These are phyloP conservation scores for Lodderomyces orthopsilosis DNA, from an alignment of 1,139 yeast genomes.

Conservation along the genomic window DNA sequence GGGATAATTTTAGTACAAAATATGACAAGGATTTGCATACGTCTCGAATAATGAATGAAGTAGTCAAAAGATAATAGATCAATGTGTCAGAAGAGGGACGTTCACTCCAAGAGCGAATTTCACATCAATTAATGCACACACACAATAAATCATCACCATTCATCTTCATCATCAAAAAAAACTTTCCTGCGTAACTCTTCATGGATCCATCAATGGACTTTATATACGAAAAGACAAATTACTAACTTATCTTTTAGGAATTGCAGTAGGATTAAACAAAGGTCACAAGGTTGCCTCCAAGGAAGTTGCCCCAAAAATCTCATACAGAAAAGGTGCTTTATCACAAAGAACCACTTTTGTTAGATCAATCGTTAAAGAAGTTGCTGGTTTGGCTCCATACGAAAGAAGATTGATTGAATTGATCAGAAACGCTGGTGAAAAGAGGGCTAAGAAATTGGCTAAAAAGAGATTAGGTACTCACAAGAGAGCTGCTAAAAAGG, in stretches of 20 bases:
- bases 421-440: constrained; percentile 99
- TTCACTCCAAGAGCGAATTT: too few relatives aligned
- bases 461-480: constrained; percentile 99
- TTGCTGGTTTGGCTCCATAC: constrained; percentile 98
- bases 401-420: constrained; percentile 99
- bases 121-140: too few relatives aligned
- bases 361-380: constrained; percentile 94
- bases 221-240: too few relatives aligned
- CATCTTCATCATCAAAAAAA: too few relatives aligned
- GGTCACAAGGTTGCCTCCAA: constrained; percentile 96
- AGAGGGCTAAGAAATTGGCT: constrained; percentile 99
- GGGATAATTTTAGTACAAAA: too few relatives aligned
- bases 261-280: constrained; percentile 98
- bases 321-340: constrained; percentile 95
- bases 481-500: constrained; percentile 99
- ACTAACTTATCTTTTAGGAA: constrained; percentile 52
- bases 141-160: too few relatives aligned
- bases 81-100: too few relatives aligned
- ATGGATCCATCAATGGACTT: too few relatives aligned
- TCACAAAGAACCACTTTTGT: constrained; percentile 97
- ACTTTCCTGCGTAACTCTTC: too few relatives aligned
- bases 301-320: constrained; percentile 91
- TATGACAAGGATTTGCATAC: too few relatives aligned
- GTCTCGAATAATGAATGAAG: too few relatives aligned
- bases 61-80: too few relatives aligned